Evolutionary conservation across 1,284 basidiomycete genomes (phyloP).

Genomic region (Ustanciosporium gigantosporum): DNA sequence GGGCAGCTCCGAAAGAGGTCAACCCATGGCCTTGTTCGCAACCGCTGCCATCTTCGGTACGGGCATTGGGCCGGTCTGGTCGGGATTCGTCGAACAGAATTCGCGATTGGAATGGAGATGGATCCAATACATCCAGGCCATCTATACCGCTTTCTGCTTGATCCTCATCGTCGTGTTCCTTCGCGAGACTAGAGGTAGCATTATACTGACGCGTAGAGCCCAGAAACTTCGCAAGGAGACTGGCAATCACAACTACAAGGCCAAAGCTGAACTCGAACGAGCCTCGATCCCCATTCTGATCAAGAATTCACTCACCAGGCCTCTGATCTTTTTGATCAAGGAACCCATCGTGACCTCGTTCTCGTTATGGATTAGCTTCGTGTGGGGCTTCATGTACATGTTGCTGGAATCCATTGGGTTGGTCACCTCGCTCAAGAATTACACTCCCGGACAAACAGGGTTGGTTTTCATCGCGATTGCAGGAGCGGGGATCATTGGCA

Average conservation of each 20-base stretch:
- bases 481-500: conserved; percentile 65
- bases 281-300: conserved; percentile 68
- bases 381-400: conserved; percentile 75
- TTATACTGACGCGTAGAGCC: conserved; percentile 62
- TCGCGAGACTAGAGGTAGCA: conserved; percentile 59
- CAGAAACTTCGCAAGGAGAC: conserved; percentile 62
- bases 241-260: conserved; percentile 69
- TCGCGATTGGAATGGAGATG: conserved; percentile 72
- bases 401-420: conserved; percentile 64
- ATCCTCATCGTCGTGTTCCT: conserved; percentile 56
- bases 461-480: conserved; percentile 46
- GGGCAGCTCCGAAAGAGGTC: conserved; percentile 63
- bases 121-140: conserved; percentile 73
- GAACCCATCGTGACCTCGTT: conserved; percentile 74
- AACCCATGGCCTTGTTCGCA: conserved; percentile 68
- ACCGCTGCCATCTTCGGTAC: conserved; percentile 65
- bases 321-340: conserved; percentile 66
- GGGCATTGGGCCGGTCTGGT: conserved; percentile 71
- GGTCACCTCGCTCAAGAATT: conserved; percentile 66
- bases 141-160: conserved; percentile 38
- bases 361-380: conserved; percentile 57
- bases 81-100: conserved; percentile 73
- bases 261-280: conserved; percentile 70
- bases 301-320: conserved; percentile 71
- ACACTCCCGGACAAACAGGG: conserved; percentile 66